Evolutionary conservation across 2,329 filamentous ascomycete genomes (phyloP).

Genomic region (Fusarium lateritium): DNA sequence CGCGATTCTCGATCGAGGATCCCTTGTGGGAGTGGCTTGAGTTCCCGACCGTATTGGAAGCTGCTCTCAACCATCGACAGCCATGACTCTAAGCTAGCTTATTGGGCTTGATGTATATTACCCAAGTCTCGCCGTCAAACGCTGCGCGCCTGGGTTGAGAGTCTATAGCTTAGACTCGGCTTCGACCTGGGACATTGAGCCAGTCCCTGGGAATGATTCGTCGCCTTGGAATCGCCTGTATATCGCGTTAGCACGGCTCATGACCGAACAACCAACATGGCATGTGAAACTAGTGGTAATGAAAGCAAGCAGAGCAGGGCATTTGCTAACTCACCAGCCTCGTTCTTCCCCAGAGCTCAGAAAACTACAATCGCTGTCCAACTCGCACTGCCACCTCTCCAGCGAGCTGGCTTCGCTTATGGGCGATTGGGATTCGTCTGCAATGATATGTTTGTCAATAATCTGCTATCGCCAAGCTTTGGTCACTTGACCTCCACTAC

Average conservation of each 20-base stretch:
- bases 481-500: slow-evolving; percentile 19
- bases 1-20: background rate
- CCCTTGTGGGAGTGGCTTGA: background rate
- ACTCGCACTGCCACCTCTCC: slow-evolving; percentile 84
- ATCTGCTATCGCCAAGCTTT: slow-evolving; percentile 3
- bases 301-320: slow-evolving; percentile 29
- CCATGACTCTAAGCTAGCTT: slow-evolving; percentile 8
- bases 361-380: slow-evolving; percentile 90
- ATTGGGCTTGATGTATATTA: slow-evolving; percentile 4
- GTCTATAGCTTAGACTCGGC: slow-evolving; percentile 53
- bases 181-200: slow-evolving; percentile 52
- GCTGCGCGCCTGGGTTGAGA: slow-evolving; percentile 9
- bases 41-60: background rate
- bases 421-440: slow-evolving; percentile 22
- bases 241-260: slow-evolving; percentile 38
- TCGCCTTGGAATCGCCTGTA: slow-evolving; percentile 67
- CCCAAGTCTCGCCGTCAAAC: slow-evolving; percentile 10
- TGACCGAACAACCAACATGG: slow-evolving; percentile 11
- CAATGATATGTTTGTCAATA: slow-evolving; percentile 35
- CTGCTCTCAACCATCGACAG: background rate
- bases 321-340: slow-evolving; percentile 77
- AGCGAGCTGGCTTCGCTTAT: slow-evolving; percentile 49
- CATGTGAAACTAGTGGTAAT: slow-evolving; percentile 17
- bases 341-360: slow-evolving; percentile 85
- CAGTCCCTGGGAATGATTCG: slow-evolving; percentile 66